A percentile compares a stretch with the other conserved stretches of the same genome.
Evolutionary conservation across 352 stramenopile genomes (phyloP).

Genomic region (Pythium oligandrum): DNA sequence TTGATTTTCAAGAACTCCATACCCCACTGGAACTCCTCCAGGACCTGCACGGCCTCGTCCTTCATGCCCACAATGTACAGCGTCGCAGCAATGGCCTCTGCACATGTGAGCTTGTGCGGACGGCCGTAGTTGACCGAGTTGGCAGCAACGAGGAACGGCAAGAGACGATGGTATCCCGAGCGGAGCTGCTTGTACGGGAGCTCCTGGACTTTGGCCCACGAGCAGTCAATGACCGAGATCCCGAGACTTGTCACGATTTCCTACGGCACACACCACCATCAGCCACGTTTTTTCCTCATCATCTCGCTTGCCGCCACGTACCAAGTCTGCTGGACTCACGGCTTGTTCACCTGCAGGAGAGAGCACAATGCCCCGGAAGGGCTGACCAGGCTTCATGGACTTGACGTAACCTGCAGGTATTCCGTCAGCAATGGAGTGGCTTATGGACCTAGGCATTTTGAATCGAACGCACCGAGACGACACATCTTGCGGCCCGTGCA

Average conservation of each 20-base stretch:
- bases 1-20: slow-evolving; percentile 95
- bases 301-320: slow-evolving; percentile 9
- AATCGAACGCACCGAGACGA: slow-evolving; percentile 48
- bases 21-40: slow-evolving; percentile 94
- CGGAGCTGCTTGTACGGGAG: slow-evolving; percentile 95
- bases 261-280: slow-evolving; percentile 14
- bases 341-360: slow-evolving; percentile 88
- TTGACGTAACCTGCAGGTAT: slow-evolving; percentile 74
- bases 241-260: slow-evolving; percentile 75
- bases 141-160: slow-evolving; percentile 97
- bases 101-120: slow-evolving; percentile 94
- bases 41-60: slow-evolving; percentile 83
- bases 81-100: slow-evolving; percentile 95
- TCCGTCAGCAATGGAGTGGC: background rate
- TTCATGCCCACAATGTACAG: slow-evolving; percentile 96
- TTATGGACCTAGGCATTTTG: no score
- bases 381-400: slow-evolving; percentile 88
- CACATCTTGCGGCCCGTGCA: slow-evolving; percentile 92
- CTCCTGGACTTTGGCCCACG: slow-evolving; percentile 95
- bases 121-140: slow-evolving; percentile 99
- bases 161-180: slow-evolving; percentile 91
- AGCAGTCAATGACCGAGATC: slow-evolving; percentile 97
- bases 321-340: slow-evolving; percentile 87
- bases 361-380: slow-evolving; percentile 94
- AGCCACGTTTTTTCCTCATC: background rate